phyloP scores from a whole-genome alignment of 2,329 filamentous ascomycete genomes.

The Cladosporium sp. region DNA sequence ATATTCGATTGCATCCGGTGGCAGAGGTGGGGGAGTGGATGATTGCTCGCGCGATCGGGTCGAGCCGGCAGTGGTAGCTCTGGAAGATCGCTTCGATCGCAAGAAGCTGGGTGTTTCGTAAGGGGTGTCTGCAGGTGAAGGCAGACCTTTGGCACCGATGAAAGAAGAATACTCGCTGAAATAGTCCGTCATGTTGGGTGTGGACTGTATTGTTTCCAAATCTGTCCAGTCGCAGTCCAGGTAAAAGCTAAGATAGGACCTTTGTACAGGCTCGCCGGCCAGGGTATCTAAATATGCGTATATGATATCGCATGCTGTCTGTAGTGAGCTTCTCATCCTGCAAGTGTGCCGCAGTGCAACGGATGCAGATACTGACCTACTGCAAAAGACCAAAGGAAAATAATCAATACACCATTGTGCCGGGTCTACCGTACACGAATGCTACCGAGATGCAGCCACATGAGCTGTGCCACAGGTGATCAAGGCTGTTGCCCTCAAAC shows the following conservation, averaged over 20 bases:
- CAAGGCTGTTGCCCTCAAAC: constrained; percentile 3
- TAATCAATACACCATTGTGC: constrained; percentile 12
- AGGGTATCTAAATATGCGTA: constrained; percentile 13
- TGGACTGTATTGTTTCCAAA: background rate
- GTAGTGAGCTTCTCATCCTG: constrained; percentile 9
- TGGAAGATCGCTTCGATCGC: constrained; percentile 61
- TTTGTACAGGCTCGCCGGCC: constrained; percentile 12
- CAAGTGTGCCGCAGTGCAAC: background rate
- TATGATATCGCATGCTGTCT: constrained; percentile 10
- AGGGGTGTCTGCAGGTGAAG: constrained; percentile 67
- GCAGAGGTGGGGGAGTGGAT: constrained; percentile 56
- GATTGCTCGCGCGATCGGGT: constrained; percentile 58
- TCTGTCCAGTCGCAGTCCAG: constrained; percentile 1
- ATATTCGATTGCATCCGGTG: constrained; percentile 39
- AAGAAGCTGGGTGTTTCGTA: constrained; percentile 55
- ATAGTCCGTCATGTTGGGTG: constrained; percentile 36
- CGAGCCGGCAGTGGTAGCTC: constrained; percentile 48
- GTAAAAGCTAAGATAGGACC: constrained; percentile 1
- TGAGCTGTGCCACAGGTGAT: constrained; percentile 13
- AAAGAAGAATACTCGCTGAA: constrained; percentile 43
- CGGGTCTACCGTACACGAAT: constrained; percentile 8
- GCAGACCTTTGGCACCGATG: constrained; percentile 55
- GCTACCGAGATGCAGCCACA: constrained; percentile 9
- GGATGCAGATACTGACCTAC: constrained; percentile 5
- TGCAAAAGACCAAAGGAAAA: constrained; percentile 1